These are phyloP conservation scores for Phytophthora fragariae DNA, from an alignment of 352 stramenopile species.

Conservation along the genomic window DNA sequence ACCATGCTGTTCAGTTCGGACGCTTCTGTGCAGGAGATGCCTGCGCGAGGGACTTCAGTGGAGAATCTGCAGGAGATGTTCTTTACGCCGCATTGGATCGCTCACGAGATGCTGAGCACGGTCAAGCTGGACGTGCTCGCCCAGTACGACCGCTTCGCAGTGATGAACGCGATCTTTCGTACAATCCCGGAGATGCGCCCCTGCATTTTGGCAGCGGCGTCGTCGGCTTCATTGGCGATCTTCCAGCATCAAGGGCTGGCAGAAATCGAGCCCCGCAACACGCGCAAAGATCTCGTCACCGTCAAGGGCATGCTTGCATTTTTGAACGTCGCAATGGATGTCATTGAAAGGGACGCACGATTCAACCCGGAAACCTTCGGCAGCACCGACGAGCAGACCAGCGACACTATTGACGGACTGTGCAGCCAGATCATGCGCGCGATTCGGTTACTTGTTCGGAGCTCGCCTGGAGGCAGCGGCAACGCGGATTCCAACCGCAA, in stretches of 20 bases:
- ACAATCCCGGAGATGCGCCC: slow-evolving; percentile 42
- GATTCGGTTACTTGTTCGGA: slow-evolving; percentile 64
- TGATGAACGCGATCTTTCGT: slow-evolving; percentile 65
- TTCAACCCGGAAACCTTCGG: slow-evolving; percentile 52
- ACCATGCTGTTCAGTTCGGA: slow-evolving; percentile 55
- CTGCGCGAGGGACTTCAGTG: slow-evolving; percentile 32
- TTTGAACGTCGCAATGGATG: slow-evolving; percentile 53
- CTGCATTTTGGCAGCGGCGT: slow-evolving; percentile 46
- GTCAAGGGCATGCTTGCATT: slow-evolving; percentile 70
- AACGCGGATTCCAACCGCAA: slow-evolving; percentile 56
- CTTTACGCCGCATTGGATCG: slow-evolving; percentile 62
- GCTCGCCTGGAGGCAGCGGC: slow-evolving; percentile 53
- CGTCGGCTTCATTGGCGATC: slow-evolving; percentile 62
- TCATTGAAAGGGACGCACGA: slow-evolving; percentile 49
- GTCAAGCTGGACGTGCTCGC: slow-evolving; percentile 65
- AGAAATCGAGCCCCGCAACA: slow-evolving; percentile 10
- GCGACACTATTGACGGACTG: slow-evolving; percentile 39
- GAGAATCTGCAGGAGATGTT: slow-evolving; percentile 50
- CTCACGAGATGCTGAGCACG: slow-evolving; percentile 48
- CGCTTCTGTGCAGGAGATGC: slow-evolving; percentile 29
- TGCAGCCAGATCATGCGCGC: slow-evolving; percentile 60
- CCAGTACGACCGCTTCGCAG: slow-evolving; percentile 71
- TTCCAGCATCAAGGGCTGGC: slow-evolving; percentile 64
- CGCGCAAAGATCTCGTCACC: slow-evolving; percentile 51
- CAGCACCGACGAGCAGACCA: slow-evolving; percentile 44